These are phyloP conservation scores for Durio zibethinus DNA, from an alignment of 345 rosid species.

Conservation along the genomic window DNA sequence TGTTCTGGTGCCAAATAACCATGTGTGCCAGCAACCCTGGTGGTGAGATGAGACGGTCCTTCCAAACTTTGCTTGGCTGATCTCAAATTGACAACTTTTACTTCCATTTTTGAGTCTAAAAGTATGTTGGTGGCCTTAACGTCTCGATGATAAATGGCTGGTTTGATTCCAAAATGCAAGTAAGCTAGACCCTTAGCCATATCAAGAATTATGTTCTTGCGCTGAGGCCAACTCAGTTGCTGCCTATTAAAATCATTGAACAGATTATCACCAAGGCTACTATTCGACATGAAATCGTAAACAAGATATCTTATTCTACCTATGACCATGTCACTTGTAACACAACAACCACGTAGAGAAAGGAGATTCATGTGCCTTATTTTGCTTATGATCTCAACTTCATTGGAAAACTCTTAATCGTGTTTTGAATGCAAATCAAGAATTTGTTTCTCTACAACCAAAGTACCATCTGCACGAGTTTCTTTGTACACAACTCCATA, in stretches of 20 bases:
- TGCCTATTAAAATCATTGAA: constrained; percentile 11
- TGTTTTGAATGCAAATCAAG: constrained; percentile 42
- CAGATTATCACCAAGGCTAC: constrained; percentile 48
- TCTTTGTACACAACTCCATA: constrained; percentile 53
- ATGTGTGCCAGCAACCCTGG: constrained; percentile 59
- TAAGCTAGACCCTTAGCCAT: constrained; percentile 57
- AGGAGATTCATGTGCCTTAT: constrained; percentile 60
- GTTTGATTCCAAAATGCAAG: constrained; percentile 56
- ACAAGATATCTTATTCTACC: constrained; percentile 52
- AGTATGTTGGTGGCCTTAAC: constrained; percentile 59
- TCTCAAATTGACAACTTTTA: constrained; percentile 53
- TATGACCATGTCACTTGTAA: constrained; percentile 35
- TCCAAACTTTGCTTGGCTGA: constrained; percentile 51
- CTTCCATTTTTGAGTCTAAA: constrained; percentile 45
- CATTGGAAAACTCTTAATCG: constrained; percentile 55
- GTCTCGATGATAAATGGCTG: constrained; percentile 62
- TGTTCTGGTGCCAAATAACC: constrained; percentile 63
- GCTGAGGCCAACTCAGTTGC: constrained; percentile 46
- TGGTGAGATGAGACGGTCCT: constrained; percentile 60
- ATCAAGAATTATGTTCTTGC: constrained; percentile 55
- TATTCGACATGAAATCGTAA: constrained; percentile 58
- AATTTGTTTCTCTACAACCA: constrained; percentile 51
- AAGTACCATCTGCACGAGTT: constrained; percentile 42
- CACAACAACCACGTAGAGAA: constrained; percentile 65
- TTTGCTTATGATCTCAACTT: constrained; percentile 65